phyloP scores from a whole-genome alignment of 2,329 filamentous ascomycete species.

The Aspergillus udagawae region DNA sequence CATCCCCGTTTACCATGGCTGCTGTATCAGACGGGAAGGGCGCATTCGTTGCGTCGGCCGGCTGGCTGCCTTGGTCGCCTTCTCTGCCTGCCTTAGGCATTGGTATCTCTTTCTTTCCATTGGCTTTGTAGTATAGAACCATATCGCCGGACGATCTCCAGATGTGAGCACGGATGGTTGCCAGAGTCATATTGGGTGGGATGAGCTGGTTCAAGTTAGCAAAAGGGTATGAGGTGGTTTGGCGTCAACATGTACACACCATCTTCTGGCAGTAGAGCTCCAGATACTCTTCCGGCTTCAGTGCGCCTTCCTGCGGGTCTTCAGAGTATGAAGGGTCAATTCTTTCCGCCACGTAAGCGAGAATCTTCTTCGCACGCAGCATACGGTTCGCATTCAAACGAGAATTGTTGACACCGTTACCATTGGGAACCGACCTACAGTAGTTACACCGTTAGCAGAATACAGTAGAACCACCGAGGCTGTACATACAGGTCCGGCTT shows the following conservation, averaged over 20 bases:
- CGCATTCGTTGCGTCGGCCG: constrained; percentile 6
- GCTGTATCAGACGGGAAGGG: constrained; percentile 2
- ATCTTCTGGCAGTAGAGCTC: constrained; percentile 93
- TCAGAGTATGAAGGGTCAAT: constrained; percentile 68
- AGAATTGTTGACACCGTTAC: constrained; percentile 60
- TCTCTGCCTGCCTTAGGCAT: constrained; percentile 20
- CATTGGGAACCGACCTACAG: constrained; percentile 19
- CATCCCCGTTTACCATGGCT: constrained; percentile 18
- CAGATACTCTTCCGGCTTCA: constrained; percentile 86
- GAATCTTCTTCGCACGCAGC: constrained; percentile 90
- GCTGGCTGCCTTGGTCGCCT: constrained; percentile 13
- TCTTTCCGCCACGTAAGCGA: constrained; percentile 85
- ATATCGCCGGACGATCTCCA: constrained; percentile 97
- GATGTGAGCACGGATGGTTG: constrained; percentile 82
- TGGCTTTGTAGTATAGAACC: constrained; percentile 83
- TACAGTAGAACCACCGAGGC: background rate
- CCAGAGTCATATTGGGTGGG: constrained; percentile 82
- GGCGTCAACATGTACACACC: constrained; percentile 51
- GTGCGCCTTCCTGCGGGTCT: constrained; percentile 53
- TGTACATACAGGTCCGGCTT: constrained; percentile 61
- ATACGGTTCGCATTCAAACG: constrained; percentile 95
- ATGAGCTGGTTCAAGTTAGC: constrained; percentile 41
- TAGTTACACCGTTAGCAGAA: constrained; percentile 1
- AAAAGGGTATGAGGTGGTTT: background rate
- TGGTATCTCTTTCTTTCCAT: constrained; percentile 64